These are phyloP conservation scores for Alternaria sp. DNA, from an alignment of 2,329 filamentous ascomycete species.

Conservation along the genomic window DNA sequence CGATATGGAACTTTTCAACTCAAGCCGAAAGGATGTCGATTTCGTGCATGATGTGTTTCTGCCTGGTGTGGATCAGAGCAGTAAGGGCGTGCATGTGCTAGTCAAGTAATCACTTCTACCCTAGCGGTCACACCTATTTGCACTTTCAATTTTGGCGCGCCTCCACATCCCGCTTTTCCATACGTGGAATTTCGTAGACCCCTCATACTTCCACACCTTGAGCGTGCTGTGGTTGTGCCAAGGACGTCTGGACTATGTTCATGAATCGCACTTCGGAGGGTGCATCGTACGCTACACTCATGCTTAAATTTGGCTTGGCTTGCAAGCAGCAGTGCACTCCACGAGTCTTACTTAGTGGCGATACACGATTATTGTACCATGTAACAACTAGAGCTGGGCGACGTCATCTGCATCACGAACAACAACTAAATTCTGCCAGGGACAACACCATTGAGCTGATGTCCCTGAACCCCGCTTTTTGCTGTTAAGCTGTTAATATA, in stretches of 20 bases:
- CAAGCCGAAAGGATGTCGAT: background rate
- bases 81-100: background rate
- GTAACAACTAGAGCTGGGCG: background rate
- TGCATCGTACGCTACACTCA: background rate
- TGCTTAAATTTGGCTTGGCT: background rate
- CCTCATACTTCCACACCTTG: too few species aligned
- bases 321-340: background rate
- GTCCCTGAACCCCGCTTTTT: too few species aligned
- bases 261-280: background rate
- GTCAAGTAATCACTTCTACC: background rate
- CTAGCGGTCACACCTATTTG: background rate
- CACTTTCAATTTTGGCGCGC: too few species aligned
- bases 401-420: background rate
- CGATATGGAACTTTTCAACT: constrained; percentile 32
- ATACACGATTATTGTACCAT: background rate
- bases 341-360: background rate
- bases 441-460: background rate
- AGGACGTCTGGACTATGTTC: background rate
- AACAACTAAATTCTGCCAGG: background rate
- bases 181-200: background rate
- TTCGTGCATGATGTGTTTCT: background rate
- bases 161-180: background rate
- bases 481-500: too few species aligned
- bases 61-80: background rate
- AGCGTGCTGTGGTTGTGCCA: background rate